These are phyloP conservation scores for Talaromyces liani DNA, from an alignment of 495 filamentous ascomycete genomes.

Conservation along the genomic window DNA sequence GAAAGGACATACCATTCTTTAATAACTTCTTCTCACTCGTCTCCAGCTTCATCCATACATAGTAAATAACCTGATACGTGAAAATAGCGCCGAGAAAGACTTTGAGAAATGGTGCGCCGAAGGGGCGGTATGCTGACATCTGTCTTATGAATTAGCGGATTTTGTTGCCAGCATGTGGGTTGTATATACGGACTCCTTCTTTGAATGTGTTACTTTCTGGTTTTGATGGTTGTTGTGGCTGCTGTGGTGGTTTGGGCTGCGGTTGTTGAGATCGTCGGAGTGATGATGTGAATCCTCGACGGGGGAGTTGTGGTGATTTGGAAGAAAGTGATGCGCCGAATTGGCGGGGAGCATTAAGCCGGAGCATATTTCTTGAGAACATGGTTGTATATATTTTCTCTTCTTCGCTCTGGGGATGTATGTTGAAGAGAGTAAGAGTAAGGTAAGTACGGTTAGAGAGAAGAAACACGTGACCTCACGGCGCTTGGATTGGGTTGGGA, in stretches of 20 bases:
- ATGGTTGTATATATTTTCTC: conserved; percentile 6
- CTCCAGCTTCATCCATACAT: conserved; percentile 83
- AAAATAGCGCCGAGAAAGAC: conserved; percentile 79
- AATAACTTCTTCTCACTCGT: conserved; percentile 59
- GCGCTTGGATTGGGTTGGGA: neutral
- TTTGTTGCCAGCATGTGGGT: neutral
- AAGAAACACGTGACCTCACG: neutral
- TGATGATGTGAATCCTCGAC: conserved; percentile 7
- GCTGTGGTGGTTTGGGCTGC: neutral
- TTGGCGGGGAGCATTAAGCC: neutral
- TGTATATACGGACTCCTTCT: conserved; percentile 4
- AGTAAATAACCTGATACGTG: conserved; percentile 82
- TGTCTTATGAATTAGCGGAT: conserved; percentile 18
- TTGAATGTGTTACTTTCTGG: conserved; percentile 3
- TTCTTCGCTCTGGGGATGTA: neutral
- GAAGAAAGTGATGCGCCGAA: neutral
- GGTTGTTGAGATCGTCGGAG: neutral
- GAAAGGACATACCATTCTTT: conserved; percentile 39
- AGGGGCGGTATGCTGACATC: conserved; percentile 70
- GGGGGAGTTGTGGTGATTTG: neutral
- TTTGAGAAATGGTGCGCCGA: conserved; percentile 74
- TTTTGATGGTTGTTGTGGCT: neutral
- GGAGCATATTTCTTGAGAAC: neutral
- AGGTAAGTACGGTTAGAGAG: neutral
- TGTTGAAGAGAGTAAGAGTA: neutral